Evolutionary conservation across 1,139 yeast genomes (phyloP).

Genomic region (Saccharomyces hybrid): DNA sequence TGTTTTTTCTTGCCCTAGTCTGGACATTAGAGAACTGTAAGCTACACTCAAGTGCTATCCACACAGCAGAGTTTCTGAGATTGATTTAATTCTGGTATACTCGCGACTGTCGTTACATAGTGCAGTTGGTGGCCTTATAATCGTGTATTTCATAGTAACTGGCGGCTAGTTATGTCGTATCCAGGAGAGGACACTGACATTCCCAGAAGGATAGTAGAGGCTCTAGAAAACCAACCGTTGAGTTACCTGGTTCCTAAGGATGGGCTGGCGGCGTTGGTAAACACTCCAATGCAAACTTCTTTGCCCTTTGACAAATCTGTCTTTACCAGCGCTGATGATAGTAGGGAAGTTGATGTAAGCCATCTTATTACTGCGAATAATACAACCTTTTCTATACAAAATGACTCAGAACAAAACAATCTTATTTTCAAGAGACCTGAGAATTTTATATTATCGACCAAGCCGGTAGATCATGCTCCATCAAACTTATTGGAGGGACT

Average conservation of each 20-base stretch:
- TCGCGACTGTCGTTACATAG: neutral
- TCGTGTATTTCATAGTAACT: neutral
- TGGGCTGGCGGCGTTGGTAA: conserved; percentile 16
- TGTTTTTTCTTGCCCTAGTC: neutral
- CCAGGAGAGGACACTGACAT: conserved; percentile 27
- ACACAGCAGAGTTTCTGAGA: neutral
- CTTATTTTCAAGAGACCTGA: conserved; percentile 17
- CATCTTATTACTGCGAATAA: conserved; percentile 1
- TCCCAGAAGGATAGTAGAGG: conserved; percentile 25
- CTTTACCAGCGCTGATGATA: neutral
- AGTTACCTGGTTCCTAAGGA: conserved; percentile 27
- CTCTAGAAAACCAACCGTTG: conserved; percentile 26
- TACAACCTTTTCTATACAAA: conserved; percentile 7
- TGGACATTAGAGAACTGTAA: neutral
- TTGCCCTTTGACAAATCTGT: conserved; percentile 3
- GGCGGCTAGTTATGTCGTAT: conserved; percentile 7
- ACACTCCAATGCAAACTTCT: conserved; percentile 11
- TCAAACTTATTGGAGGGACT: conserved; percentile 14
- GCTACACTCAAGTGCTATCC: neutral
- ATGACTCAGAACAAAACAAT: conserved; percentile 5
- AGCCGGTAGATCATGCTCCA: neutral
- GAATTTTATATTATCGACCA: conserved; percentile 1
- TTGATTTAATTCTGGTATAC: neutral
- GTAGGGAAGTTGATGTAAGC: neutral
- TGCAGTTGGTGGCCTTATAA: neutral